Conservation (phyloP, 352 stramenopile genomes). For the Phytophthora ohioensis region DNA sequence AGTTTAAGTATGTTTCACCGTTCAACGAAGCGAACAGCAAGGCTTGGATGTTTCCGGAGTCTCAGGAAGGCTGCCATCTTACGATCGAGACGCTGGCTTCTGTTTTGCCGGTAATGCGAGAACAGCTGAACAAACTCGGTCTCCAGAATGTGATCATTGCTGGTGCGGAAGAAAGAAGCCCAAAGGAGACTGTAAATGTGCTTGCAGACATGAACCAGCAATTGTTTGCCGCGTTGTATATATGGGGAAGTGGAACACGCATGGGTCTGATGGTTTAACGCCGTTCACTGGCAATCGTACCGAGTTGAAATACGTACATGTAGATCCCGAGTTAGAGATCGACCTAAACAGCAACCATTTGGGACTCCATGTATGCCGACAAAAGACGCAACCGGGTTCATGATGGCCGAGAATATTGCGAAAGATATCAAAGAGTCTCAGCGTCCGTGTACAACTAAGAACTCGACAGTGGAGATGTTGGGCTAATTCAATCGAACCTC, state of each 20-base stretch:
- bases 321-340: no score
- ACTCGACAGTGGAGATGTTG: slow-evolving; percentile 49
- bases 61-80: slow-evolving; percentile 58
- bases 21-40: slow-evolving; percentile 58
- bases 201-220: slow-evolving; percentile 27
- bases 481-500: slow-evolving; percentile 51
- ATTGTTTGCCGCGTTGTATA: slow-evolving; percentile 15
- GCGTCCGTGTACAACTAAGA: slow-evolving; percentile 56
- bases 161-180: slow-evolving; percentile 53
- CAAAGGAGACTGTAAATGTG: slow-evolving; percentile 31
- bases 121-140: slow-evolving; percentile 39
- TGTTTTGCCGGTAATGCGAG: slow-evolving; percentile 42
- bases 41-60: slow-evolving; percentile 48
- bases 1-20: slow-evolving; percentile 54
- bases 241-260: slow-evolving; percentile 53
- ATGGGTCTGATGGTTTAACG: slow-evolving; percentile 47
- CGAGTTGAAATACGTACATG: slow-evolving; percentile 31
- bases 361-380: slow-evolving; percentile 57
- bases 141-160: slow-evolving; percentile 39
- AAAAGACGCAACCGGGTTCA: slow-evolving; percentile 45
- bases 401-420: slow-evolving; percentile 49
- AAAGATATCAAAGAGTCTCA: slow-evolving; percentile 50
- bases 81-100: slow-evolving; percentile 41
- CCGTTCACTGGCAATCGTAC: slow-evolving; percentile 45
- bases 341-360: slow-evolving; percentile 20